Evolutionary conservation across 2,329 filamentous ascomycete species (phyloP), one percentile per base, ranked within the genome.

Genomic region (Ceratocystis huliohia): DNA sequence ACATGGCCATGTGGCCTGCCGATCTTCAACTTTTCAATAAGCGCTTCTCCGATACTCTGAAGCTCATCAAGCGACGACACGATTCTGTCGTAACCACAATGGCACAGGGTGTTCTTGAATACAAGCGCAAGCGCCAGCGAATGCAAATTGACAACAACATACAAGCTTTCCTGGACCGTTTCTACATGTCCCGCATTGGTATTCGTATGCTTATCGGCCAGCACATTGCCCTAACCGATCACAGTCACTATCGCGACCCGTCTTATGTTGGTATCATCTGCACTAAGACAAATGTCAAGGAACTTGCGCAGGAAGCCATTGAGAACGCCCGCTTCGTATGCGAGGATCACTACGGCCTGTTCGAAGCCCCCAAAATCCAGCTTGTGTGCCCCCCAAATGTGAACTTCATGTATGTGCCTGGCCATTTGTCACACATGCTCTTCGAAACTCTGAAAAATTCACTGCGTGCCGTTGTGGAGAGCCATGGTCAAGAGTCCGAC

Each of bases 371-470:
- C 66, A 95, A 96, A 76, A 88, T 99, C 71, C 92, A 97, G 77
- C 87, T 99, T 67, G 90, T 99, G 68, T 99, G 94, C 81, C 91
- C 92, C 73, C 88, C 91, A 20, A 87, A 95, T 75, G 82, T 99
- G 73, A 88, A 95, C 80, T 99, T 99, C 79, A 99, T 99, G 94
- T 99, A 99, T 74, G 94, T 99, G 65, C 94, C 94, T 0, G 94
- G 94, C n/a, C 94, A 99, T 78, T 76, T 99, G 76, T 96, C 91
- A 71, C 94, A 99, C 78, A 99, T 99, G 94, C 88, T 99, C 64
- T 99, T 99, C 76, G 94, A 99, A 79, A 99, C 94, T 1, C 81
- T 99, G 75, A 99, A 99, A 80, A 99, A 99, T 81, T 96, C 92
- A 66, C 82, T 99, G 71, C 89, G 94, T 74, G 94, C 94, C 64